phyloP scores from a whole-genome alignment of 2,329 filamentous ascomycete species.

The Pseudogymnoascus destructans region DNA sequence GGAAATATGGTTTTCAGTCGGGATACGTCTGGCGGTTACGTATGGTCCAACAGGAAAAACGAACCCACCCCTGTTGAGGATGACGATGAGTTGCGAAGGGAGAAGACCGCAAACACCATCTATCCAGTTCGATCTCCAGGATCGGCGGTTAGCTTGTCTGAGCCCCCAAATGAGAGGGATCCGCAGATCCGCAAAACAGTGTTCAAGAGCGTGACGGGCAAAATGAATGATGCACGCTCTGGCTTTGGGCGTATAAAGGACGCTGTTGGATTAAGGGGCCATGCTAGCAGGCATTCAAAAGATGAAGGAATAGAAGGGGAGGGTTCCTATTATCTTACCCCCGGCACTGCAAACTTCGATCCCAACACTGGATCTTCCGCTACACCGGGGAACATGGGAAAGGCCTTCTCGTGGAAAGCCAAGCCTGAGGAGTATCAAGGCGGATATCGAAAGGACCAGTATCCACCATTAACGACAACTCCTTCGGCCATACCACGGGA shows the following conservation, averaged over 20 bases:
- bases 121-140: slow-evolving; percentile 33
- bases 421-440: slow-evolving; percentile 46
- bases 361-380: slow-evolving; percentile 10
- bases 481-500: not conserved
- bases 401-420: slow-evolving; percentile 50
- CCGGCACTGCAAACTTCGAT: slow-evolving; percentile 14
- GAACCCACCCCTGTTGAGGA: slow-evolving; percentile 41
- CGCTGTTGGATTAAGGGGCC: slow-evolving; percentile 50
- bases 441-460: slow-evolving; percentile 20
- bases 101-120: slow-evolving; percentile 33
- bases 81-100: slow-evolving; percentile 30
- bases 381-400: slow-evolving; percentile 27
- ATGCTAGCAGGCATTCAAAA: slow-evolving; percentile 41
- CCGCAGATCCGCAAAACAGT: slow-evolving; percentile 46
- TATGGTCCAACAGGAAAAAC: slow-evolving; percentile 35
- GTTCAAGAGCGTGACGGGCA: slow-evolving; percentile 67
- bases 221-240: slow-evolving; percentile 67
- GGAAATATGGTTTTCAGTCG: slow-evolving; percentile 39
- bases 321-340: slow-evolving; percentile 17
- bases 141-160: slow-evolving; percentile 35
- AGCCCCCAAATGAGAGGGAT: slow-evolving; percentile 39
- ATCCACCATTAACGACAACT: slow-evolving; percentile 1
- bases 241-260: slow-evolving; percentile 79
- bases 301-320: slow-evolving; percentile 31
- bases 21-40: slow-evolving; percentile 36